A percentile compares a stretch with the other conserved stretches of the same genome.
phyloP scores from a whole-genome alignment of 2,329 filamentous ascomycete species.

The Clonostachys chloroleuca region DNA sequence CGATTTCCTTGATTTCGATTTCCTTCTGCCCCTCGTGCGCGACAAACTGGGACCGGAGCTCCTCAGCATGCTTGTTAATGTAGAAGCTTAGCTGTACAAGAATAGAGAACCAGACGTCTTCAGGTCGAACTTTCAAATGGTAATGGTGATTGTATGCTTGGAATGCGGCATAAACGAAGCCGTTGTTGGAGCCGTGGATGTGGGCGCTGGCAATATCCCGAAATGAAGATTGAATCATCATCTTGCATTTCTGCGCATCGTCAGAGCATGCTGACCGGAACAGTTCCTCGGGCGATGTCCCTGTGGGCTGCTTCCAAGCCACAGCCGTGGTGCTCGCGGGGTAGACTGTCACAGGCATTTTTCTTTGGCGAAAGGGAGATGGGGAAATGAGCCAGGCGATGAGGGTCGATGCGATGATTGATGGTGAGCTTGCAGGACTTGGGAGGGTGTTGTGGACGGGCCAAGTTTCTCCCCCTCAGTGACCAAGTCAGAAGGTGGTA shows the following conservation, averaged over 20 bases:
- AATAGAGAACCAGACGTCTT: conserved; percentile 49
- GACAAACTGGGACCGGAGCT: conserved; percentile 34
- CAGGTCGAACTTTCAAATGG: conserved; percentile 40
- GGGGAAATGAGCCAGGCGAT: too few species aligned
- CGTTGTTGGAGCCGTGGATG: conserved; percentile 16
- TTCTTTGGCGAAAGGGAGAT: too few species aligned
- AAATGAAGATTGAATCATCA: background rate
- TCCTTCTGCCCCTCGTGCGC: conserved; percentile 24
- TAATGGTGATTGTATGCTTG: conserved; percentile 37
- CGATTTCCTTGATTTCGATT: conserved; percentile 4
- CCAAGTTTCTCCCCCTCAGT: too few species aligned
- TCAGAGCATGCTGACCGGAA: too few species aligned
- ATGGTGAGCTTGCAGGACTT: too few species aligned
- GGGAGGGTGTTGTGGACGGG: too few species aligned
- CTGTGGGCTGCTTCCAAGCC: too few species aligned
- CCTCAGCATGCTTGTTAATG: conserved; percentile 38
- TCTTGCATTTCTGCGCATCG: background rate
- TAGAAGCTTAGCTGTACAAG: conserved; percentile 39
- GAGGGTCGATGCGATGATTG: too few species aligned
- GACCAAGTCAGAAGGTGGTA: too few species aligned
- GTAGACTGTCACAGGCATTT: too few species aligned
- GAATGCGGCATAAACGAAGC: conserved; percentile 27
- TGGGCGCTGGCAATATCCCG: background rate
- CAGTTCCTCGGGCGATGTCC: too few species aligned
- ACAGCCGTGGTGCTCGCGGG: too few species aligned